Conservation (phyloP, 2,329 filamentous ascomycete genomes). For the Colletotrichum sidae region DNA sequence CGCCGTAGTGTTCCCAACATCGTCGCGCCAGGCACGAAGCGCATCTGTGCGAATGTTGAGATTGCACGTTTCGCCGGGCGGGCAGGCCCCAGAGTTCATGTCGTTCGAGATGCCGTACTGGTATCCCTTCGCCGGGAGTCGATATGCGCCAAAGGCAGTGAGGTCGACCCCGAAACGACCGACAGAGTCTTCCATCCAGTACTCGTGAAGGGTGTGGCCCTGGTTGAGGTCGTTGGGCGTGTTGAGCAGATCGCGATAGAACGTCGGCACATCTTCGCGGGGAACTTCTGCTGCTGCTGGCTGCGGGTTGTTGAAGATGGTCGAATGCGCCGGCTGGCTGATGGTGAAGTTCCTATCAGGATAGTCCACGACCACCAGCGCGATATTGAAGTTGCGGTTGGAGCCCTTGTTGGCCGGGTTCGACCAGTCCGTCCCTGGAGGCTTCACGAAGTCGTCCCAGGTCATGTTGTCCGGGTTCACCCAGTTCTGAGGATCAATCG, state of each 20-base stretch:
- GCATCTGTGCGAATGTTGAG: slow-evolving; percentile 62
- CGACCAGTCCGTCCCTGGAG: slow-evolving; percentile 61
- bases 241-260: slow-evolving; percentile 64
- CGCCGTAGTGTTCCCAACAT: slow-evolving; percentile 62
- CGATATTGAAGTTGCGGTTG: slow-evolving; percentile 66
- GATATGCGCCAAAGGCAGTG: slow-evolving; percentile 63
- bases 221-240: slow-evolving; percentile 60
- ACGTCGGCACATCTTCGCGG: slow-evolving; percentile 59
- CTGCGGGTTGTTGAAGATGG: slow-evolving; percentile 63
- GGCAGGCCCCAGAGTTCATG: slow-evolving; percentile 62
- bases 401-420: slow-evolving; percentile 57
- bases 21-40: slow-evolving; percentile 59
- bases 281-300: slow-evolving; percentile 48
- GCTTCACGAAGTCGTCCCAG: slow-evolving; percentile 59
- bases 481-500: slow-evolving; percentile 64
- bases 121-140: slow-evolving; percentile 58
- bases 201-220: slow-evolving; percentile 66
- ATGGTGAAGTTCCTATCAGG: slow-evolving; percentile 61
- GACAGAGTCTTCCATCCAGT: slow-evolving; percentile 68
- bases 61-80: slow-evolving; percentile 53
- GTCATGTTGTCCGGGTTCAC: slow-evolving; percentile 66
- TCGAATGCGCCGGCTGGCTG: slow-evolving; percentile 56
- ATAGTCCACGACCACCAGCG: slow-evolving; percentile 65
- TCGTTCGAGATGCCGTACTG: slow-evolving; percentile 63
- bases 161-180: slow-evolving; percentile 65